Evolutionary conservation across 352 stramenopile genomes (phyloP), one percentile per base, ranked within the genome.

Genomic region (Blastocystis sp.): DNA sequence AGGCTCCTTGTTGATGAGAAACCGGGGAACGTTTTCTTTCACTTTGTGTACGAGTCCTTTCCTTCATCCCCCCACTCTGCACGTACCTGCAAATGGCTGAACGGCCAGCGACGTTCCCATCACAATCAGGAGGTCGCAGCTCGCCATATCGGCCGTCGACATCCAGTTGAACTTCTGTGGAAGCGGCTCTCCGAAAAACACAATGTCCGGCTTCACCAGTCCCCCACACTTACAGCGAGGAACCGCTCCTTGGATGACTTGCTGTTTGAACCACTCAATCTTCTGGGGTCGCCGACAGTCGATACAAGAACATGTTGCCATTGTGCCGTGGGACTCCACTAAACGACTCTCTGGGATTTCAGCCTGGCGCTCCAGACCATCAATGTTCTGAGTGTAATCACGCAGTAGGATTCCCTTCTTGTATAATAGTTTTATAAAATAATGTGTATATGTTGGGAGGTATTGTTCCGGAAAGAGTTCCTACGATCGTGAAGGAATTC

Each of bases 341-440:
- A 96, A 92, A 85, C 90, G 91, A 32, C 89, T 85, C 57, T 85
- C 40, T n/a, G 88, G 93, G 48, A 97, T 91, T 24, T 94, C 94
- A 0, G 95, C 95, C 9, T 90, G 86, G 56, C 92, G 84, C 87
- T 99, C 96, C 42, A 98, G 87, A 0, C 92, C 94, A 87, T 99
- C 96, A 87, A 99, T 98, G 88, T 99, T 99, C 88, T 98, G 94
- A 40, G 94, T 97, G 87, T 97, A 98, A 40, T 95, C 89, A 1
- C 94, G 90, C 78, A 97, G 87, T 42, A 98, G 87, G 76, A 96
- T 94, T 29, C 92, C 90, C 84, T 94, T 92, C 84, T 94, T 90
- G 87, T 97, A 88, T 53, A 98, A 87, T 51, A 93, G 76, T 29
- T 91, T 93, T 9, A 98, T 89, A 81, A 98, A 98, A n/a, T 89